Evolutionary conservation across 345 rosid species (phyloP), one percentile per base, ranked within the genome.

Genomic region (Citrus australasica): DNA sequence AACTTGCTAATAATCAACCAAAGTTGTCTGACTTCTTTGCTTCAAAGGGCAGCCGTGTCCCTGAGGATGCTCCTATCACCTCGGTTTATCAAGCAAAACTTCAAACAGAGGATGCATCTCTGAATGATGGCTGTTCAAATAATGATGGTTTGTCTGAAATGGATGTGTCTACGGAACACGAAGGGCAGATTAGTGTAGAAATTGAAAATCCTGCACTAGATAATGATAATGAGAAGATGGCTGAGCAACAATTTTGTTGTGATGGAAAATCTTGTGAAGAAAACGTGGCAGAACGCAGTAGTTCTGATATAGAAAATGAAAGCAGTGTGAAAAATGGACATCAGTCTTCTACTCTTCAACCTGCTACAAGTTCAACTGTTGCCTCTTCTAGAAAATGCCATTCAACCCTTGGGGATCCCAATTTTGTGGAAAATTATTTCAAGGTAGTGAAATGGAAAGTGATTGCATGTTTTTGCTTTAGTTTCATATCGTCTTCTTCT

Each of bases 351-450:
- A 68, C 84, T 60, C 51, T 55, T 55, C 70, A 74, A 28, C 82
- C 84, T 59, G 71, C 83, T 80, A 75, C 84, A 7, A 80, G 69
- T 55, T 80, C 85, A 80, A 67, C 76, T 82, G 65, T 30, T 60
- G 91, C 81, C 71, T 82, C 88, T 80, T 87, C 88, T 76, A 74
- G 48, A 80, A 81, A 73, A 82, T 70, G 82, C 14, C 96, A 88
- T 83, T 93, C 97, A 84, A 88, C 93, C 76, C 86, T 88, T 68
- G 94, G 84, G 68, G 98, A 93, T 82, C 96, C 98, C 64, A 88
- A 90, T 88, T 95, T 95, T 87, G 96, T 95, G 68, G 97, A 92
- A 75, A 93, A 92, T 80, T 95, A 95, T 86, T 95, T 95, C 80
- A 95, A 90, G 97, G 99, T 93, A 84, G 65, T 46, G 46, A 63